phyloP scores from a whole-genome alignment of 2,329 filamentous ascomycete species.

The Aureobasidium sp. region DNA sequence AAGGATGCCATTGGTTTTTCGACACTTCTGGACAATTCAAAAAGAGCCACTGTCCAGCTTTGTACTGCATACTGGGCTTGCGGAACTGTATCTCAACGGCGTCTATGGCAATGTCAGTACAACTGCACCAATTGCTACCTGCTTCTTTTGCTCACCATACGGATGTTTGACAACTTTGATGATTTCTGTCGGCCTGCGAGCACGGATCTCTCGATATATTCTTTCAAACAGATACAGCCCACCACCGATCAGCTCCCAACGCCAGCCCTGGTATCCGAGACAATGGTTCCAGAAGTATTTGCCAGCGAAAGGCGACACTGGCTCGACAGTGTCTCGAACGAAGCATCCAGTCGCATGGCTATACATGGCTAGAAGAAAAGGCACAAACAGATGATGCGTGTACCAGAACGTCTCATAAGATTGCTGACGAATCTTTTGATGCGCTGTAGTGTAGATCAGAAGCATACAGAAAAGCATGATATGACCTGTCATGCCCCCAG shows the following conservation, averaged over 20 bases:
- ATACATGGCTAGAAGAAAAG: conserved; percentile 87
- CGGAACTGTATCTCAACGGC: conserved; percentile 95
- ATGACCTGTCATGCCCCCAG: conserved; percentile 89
- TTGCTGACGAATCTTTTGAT: conserved; percentile 88
- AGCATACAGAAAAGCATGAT: conserved; percentile 99
- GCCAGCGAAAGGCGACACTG: conserved; percentile 77
- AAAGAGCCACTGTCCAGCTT: conserved; percentile 97
- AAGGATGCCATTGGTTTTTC: conserved; percentile 91
- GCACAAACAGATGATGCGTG: conserved; percentile 96
- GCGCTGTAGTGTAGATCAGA: conserved; percentile 93
- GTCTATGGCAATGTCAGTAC: conserved; percentile 43
- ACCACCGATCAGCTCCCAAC: conserved; percentile 87
- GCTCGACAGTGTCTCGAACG: conserved; percentile 68
- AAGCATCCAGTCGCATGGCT: conserved; percentile 96
- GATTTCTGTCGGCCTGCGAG: conserved; percentile 76
- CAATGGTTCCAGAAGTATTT: conserved; percentile 82
- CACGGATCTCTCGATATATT: conserved; percentile 82
- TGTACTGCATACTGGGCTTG: conserved; percentile 96
- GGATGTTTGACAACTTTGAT: conserved; percentile 92
- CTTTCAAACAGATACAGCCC: conserved; percentile 81
- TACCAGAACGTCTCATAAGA: conserved; percentile 99
- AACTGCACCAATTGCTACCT: neutral
- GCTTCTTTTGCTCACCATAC: conserved; percentile 55
- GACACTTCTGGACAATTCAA: conserved; percentile 86
- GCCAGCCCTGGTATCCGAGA: conserved; percentile 90